These are phyloP conservation scores for Stevia rebaudiana DNA, from an alignment of 140 eudicot genomes.

Conservation along the genomic window DNA sequence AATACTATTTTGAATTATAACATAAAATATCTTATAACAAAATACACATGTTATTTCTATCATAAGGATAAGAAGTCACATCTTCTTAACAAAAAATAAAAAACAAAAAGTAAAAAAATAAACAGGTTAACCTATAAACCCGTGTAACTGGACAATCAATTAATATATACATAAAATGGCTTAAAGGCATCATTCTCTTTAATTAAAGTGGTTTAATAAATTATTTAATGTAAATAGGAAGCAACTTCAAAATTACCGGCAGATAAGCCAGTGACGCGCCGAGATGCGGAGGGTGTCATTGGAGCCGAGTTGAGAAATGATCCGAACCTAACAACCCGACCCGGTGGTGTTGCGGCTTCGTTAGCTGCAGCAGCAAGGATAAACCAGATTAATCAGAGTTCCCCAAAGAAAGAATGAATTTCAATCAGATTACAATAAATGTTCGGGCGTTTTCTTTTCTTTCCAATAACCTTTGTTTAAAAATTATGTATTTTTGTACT, in stretches of 20 bases:
- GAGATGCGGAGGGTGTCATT: slow-evolving; percentile 84
- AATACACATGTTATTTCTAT: too few species aligned
- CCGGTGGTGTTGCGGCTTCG: slow-evolving; percentile 89
- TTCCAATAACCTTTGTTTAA: slow-evolving; percentile 16
- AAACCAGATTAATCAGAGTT: slow-evolving; percentile 42
- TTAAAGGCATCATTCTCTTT: background rate
- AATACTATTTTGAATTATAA: background rate
- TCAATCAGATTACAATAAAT: slow-evolving; percentile 11
- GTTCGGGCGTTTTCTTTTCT: background rate
- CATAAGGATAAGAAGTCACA: too few species aligned
- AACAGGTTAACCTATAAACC: background rate
- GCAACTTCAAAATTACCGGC: slow-evolving; percentile 73
- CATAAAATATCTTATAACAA: background rate
- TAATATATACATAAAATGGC: background rate
- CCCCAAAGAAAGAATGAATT: slow-evolving; percentile 20
- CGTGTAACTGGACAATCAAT: background rate
- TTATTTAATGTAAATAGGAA: slow-evolving; percentile 36
- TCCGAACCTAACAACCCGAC: slow-evolving; percentile 72
- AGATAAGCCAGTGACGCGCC: slow-evolving; percentile 72
- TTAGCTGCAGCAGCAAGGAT: slow-evolving; percentile 84
- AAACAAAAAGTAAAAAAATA: background rate
- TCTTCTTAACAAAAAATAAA: too few species aligned
- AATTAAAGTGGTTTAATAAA: background rate
- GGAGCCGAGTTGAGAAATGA: slow-evolving; percentile 85
- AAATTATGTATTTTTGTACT: slow-evolving; percentile 6